Conservation (phyloP, 2,329 filamentous ascomycete species). For the Sarocladium oryzae region DNA sequence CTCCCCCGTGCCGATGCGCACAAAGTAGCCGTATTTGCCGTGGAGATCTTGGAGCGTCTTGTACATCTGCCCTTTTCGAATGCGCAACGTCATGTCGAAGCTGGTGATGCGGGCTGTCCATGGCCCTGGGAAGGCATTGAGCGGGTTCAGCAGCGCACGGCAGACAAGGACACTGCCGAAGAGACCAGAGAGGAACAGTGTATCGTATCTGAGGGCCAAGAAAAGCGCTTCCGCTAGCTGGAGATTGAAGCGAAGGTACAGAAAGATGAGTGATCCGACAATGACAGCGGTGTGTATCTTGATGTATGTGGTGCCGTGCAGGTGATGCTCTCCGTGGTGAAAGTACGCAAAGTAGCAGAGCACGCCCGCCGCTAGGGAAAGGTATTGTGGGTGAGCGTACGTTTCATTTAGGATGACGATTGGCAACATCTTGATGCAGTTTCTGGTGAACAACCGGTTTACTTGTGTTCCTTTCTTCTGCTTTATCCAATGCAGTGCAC, state of each 20-base stretch:
- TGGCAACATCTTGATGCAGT: too few species aligned
- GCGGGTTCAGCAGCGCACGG: slow-evolving; percentile 4
- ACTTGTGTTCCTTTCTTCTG: too few species aligned
- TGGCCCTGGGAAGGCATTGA: slow-evolving; percentile 7
- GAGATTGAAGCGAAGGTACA: neutral
- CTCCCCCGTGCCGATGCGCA: neutral
- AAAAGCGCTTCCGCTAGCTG: neutral
- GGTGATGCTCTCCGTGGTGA: neutral
- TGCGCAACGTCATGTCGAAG: slow-evolving; percentile 5
- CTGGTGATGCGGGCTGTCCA: slow-evolving; percentile 8
- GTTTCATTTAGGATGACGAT: neutral
- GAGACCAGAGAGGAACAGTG: neutral
- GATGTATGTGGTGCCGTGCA: neutral
- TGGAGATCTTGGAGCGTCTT: slow-evolving; percentile 3
- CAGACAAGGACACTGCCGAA: neutral
- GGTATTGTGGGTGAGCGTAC: neutral
- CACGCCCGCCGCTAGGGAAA: neutral
- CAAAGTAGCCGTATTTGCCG: slow-evolving; percentile 5
- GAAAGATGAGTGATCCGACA: neutral
- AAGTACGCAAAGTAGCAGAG: slow-evolving; percentile 1
- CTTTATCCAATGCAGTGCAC: too few species aligned
- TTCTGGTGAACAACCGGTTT: too few species aligned
- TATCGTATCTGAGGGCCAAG: neutral
- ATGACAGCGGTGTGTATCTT: neutral
- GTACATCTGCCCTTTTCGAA: slow-evolving; percentile 2